These are phyloP conservation scores for Boletus pseudo-olivaceus DNA, from an alignment of 768 basidiomycete genomes.

Conservation along the genomic window DNA sequence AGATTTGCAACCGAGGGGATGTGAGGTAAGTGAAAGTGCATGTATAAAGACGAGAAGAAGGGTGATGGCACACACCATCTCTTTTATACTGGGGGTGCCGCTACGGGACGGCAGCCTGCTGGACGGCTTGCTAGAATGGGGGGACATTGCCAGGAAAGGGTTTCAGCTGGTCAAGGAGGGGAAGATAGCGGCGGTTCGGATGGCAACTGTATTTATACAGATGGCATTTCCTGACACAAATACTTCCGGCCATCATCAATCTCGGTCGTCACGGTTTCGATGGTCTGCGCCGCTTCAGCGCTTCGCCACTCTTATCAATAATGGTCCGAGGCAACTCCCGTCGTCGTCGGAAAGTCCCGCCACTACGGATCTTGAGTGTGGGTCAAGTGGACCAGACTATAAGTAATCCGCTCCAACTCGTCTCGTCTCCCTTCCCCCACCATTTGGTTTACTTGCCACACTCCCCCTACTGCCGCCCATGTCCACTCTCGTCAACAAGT, in stretches of 20 bases:
- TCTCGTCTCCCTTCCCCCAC: background rate
- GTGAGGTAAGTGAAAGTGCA: slow-evolving; percentile 31
- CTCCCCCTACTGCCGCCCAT: slow-evolving; percentile 9
- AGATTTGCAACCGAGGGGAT: slow-evolving; percentile 31
- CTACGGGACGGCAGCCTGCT: slow-evolving; percentile 36
- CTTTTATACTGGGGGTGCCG: slow-evolving; percentile 40
- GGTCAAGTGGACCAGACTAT: background rate
- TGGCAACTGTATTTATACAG: slow-evolving; percentile 20
- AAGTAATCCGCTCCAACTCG: background rate
- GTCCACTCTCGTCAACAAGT: slow-evolving; percentile 25
- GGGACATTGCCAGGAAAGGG: slow-evolving; percentile 20
- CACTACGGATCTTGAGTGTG: background rate
- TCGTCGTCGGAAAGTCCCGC: slow-evolving; percentile 12
- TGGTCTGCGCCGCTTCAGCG: no score
- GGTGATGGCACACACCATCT: slow-evolving; percentile 34
- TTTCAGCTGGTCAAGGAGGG: background rate
- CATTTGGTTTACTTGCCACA: background rate
- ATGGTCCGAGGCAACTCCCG: background rate
- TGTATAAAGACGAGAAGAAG: background rate
- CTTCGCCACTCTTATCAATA: no score
- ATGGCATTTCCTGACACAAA: background rate
- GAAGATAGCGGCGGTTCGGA: slow-evolving; percentile 10
- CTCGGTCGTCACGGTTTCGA: background rate
- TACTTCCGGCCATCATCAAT: background rate
- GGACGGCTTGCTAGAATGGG: slow-evolving; percentile 21